Evolutionary conservation across 805 yeast genomes (phyloP).

Genomic region (Metschnikowia koreensis): DNA sequence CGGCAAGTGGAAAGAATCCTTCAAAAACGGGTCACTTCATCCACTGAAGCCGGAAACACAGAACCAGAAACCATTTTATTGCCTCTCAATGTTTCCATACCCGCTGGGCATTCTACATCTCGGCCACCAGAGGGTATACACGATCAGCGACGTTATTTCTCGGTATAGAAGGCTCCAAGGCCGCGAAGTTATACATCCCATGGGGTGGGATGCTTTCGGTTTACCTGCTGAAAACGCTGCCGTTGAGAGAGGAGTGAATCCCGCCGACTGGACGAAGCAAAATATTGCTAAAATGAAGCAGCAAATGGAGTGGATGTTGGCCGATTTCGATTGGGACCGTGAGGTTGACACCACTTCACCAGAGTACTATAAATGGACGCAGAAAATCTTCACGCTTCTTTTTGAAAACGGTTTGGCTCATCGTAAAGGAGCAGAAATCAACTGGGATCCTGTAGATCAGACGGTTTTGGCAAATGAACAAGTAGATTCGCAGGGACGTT

Average conservation of each 20-base stretch:
- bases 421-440: constrained; percentile 80
- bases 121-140: constrained; percentile 92
- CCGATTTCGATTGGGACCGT: constrained; percentile 91
- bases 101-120: constrained; percentile 92
- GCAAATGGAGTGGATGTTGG: constrained; percentile 76
- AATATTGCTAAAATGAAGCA: constrained; percentile 85
- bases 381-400: constrained; percentile 72
- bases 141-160: constrained; percentile 81
- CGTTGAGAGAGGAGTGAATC: constrained; percentile 74
- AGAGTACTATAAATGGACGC: constrained; percentile 91
- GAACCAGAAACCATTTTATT: constrained; percentile 45
- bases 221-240: constrained; percentile 99
- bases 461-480: constrained; percentile 96
- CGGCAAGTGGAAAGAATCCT: constrained; percentile 41
- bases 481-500: constrained; percentile 84
- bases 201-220: constrained; percentile 99
- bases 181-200: constrained; percentile 80
- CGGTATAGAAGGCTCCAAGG: constrained; percentile 79
- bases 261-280: constrained; percentile 75
- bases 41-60: constrained; percentile 23
- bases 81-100: constrained; percentile 90
- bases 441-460: constrained; percentile 96
- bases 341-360: constrained; percentile 85
- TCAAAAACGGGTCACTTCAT: constrained; percentile 35
- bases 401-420: constrained; percentile 81